A percentile compares a stretch with the other conserved stretches of the same genome.
Evolutionary conservation across 2,329 filamentous ascomycete genomes (phyloP).

Genomic region (Botrytis porri): DNA sequence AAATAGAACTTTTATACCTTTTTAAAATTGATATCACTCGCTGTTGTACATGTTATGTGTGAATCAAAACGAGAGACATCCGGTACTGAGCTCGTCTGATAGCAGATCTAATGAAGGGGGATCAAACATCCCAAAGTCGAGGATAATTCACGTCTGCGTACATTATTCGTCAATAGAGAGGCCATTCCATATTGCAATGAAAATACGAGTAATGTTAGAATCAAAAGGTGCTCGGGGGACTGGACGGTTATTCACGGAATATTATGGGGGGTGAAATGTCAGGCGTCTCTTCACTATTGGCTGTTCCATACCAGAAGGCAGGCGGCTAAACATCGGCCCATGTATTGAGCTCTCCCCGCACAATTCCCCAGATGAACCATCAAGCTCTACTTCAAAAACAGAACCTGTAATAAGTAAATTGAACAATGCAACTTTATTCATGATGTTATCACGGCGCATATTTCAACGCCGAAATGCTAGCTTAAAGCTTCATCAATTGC

Average conservation of each 20-base stretch:
- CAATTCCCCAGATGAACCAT: conserved; percentile 9
- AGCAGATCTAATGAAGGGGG: not conserved
- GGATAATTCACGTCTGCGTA: not conserved
- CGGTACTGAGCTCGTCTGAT: not conserved
- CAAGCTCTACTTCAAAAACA: not conserved
- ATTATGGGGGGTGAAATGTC: not conserved
- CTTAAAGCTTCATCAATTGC: conserved; percentile 22
- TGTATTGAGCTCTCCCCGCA: not conserved
- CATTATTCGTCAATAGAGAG: not conserved
- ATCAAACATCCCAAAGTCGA: not conserved
- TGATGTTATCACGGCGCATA: conserved; percentile 14
- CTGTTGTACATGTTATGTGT: not conserved
- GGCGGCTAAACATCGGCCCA: not conserved
- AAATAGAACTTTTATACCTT: not conserved
- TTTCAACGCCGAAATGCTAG: conserved; percentile 7
- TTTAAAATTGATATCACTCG: not conserved
- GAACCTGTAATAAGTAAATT: not conserved
- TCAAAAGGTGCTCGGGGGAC: not conserved
- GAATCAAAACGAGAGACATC: not conserved
- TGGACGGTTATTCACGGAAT: not conserved
- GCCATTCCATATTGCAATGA: not conserved
- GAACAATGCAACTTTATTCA: conserved; percentile 12
- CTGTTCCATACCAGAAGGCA: too few relatives aligned
- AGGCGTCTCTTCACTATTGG: not conserved
- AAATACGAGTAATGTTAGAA: not conserved